These are phyloP conservation scores for Cutaneotrichosporon dermatis DNA, from an alignment of 1,284 basidiomycete species.

Conservation along the genomic window DNA sequence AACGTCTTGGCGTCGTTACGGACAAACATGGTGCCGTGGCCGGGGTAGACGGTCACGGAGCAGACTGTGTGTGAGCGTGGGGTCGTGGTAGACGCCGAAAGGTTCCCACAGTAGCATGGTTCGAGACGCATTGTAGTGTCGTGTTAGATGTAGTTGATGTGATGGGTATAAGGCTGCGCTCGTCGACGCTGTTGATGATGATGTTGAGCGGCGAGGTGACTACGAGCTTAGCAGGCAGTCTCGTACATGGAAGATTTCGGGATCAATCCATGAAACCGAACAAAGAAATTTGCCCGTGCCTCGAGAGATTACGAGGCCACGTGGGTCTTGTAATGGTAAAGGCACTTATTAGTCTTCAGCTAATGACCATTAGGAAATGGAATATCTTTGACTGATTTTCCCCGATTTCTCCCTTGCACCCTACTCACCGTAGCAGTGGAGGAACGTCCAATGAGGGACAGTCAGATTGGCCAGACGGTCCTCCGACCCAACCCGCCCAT, in stretches of 20 bases:
- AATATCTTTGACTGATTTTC: not conserved
- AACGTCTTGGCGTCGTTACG: constrained; percentile 96
- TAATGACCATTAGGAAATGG: not conserved
- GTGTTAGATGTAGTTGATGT: not conserved
- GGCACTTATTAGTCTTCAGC: not conserved
- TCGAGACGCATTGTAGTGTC: constrained; percentile 2
- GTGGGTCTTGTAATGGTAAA: not conserved
- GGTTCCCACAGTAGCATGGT: not conserved
- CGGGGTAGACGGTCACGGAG: constrained; percentile 90
- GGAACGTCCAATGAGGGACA: too few relatives aligned
- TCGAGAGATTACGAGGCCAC: too few relatives aligned
- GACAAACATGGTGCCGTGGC: constrained; percentile 91
- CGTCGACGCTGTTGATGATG: not conserved
- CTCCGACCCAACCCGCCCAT: not conserved
- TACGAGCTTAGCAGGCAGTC: too few relatives aligned
- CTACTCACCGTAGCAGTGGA: too few relatives aligned
- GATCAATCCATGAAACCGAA: not conserved
- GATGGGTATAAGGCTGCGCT: not conserved
- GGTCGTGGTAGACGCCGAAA: constrained; percentile 50
- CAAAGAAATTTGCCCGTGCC: not conserved
- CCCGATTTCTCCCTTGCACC: not conserved
- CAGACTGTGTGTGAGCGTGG: constrained; percentile 51
- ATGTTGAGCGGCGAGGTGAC: not conserved
- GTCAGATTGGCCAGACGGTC: not conserved
- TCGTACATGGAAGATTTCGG: not conserved